Evolutionary conservation across 208 protist genomes (phyloP), one percentile per base, ranked within the genome.

Genomic region (Leishmania aethiopica): DNA sequence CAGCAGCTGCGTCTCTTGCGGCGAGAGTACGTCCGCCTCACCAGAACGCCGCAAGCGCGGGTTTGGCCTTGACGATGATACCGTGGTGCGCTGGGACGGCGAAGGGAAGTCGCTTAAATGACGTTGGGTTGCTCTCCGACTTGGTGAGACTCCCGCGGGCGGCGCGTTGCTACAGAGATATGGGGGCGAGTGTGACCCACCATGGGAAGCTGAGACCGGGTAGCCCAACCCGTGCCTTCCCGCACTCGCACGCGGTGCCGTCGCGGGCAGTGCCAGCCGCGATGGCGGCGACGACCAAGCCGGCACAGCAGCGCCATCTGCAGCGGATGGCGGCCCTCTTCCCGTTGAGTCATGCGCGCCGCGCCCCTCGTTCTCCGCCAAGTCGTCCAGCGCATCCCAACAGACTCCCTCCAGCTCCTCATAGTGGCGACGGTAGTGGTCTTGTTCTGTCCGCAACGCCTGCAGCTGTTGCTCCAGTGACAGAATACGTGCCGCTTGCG

Each of bases 361-460:
- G 25, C 37, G 6, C 45, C 45, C 42, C 25, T 25, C 69, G 22
- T n/a, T 13, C 35, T 37, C 22, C 75, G 2, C 57, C 25, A 67
- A 22, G 70, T 77, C 77, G 11, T 51, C 47, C 72, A 85, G 10
- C 59, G 81, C 4, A 37, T 85, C 57, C 77, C 77, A 85, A 64
- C 82, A 85, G n/a, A 81, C 77, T 0, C 76, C 75, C 40, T 85
- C 82, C 17, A 81, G 45, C n/a, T 60, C 71, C 0, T 71, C 2
- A 69, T 74, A 85, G 77, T 85, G 77, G 4, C 32, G 22, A 35
- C 57, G 69, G 49, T 78, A 81, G 57, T 10, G 35, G 8, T 72
- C 82, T 6, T 78, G 76, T 19, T 80, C 66, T 0, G 37, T 57
- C 35, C 71, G 70, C 69, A 85, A 1, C n/a, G 47, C n/a, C 2